phyloP scores from a whole-genome alignment of 257 asterid species.

The Nicotiana undulata region DNA sequence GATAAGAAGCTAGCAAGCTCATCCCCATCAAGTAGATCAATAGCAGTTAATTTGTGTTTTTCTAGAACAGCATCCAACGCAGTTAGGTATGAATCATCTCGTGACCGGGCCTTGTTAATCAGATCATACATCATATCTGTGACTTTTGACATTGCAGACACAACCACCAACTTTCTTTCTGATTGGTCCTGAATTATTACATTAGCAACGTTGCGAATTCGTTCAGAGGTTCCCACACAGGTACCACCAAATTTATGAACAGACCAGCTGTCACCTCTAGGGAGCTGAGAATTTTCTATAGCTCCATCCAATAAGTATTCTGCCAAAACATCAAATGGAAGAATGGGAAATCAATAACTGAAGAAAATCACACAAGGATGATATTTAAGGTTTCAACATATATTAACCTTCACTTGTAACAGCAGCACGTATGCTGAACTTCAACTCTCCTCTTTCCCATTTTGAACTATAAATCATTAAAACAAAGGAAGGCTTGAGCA shows the following conservation, averaged over 20 bases:
- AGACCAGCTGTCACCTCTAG: slow-evolving; percentile 83
- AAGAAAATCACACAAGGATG: not conserved
- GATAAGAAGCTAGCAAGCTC: slow-evolving; percentile 64
- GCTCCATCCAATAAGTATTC: slow-evolving; percentile 48
- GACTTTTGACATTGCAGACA: slow-evolving; percentile 97
- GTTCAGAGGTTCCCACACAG: slow-evolving; percentile 85
- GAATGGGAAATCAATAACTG: not conserved
- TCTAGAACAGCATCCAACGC: slow-evolving; percentile 76
- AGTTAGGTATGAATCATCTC: slow-evolving; percentile 57
- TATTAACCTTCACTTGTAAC: slow-evolving; percentile 56
- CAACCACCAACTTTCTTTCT: slow-evolving; percentile 74
- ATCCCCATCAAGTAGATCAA: slow-evolving; percentile 73
- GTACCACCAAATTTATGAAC: slow-evolving; percentile 98
- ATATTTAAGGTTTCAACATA: not conserved
- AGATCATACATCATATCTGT: slow-evolving; percentile 98
- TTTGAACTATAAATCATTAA: slow-evolving; percentile 18
- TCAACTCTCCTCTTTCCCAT: slow-evolving; percentile 31
- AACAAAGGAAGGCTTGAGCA: not conserved
- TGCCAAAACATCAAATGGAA: slow-evolving; percentile 12
- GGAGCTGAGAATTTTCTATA: slow-evolving; percentile 46
- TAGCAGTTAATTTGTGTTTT: slow-evolving; percentile 73
- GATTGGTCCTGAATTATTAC: slow-evolving; percentile 66
- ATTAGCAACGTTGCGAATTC: slow-evolving; percentile 79
- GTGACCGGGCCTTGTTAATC: slow-evolving; percentile 66
- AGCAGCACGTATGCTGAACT: slow-evolving; percentile 35